phyloP scores from a whole-genome alignment of 768 basidiomycete species.

The Kwoniella newhampshirensis region DNA sequence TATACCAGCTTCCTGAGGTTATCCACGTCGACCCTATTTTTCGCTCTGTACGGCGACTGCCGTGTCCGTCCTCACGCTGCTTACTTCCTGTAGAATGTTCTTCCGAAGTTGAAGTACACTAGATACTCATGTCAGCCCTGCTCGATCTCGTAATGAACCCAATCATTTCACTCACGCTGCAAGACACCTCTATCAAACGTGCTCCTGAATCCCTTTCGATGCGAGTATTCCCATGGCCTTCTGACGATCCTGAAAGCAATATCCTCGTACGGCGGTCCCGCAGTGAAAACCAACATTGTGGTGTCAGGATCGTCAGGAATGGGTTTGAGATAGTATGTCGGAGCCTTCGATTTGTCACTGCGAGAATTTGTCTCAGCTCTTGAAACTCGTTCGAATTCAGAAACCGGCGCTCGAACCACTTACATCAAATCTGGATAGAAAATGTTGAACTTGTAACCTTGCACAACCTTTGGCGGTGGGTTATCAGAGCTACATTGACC shows the following conservation, averaged over 20 bases:
- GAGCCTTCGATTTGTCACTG: slow-evolving; percentile 95
- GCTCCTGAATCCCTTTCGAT: slow-evolving; percentile 87
- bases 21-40: too few species aligned
- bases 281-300: slow-evolving; percentile 85
- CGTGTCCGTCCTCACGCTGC: too few species aligned
- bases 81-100: slow-evolving; percentile 44
- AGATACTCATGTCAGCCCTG: neutral
- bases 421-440: slow-evolving; percentile 96
- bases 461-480: slow-evolving; percentile 97
- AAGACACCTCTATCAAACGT: slow-evolving; percentile 96
- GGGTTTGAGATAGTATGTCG: slow-evolving; percentile 92
- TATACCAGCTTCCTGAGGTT: too few species aligned
- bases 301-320: slow-evolving; percentile 95
- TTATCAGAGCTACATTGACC: slow-evolving; percentile 65
- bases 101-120: slow-evolving; percentile 49
- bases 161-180: slow-evolving; percentile 60
- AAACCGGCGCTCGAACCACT: slow-evolving; percentile 11
- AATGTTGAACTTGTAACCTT: slow-evolving; percentile 99
- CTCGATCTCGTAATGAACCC: too few species aligned
- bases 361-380: too few species aligned
- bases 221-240: slow-evolving; percentile 96
- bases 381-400: too few species aligned
- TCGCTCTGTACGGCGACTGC: too few species aligned
- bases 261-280: slow-evolving; percentile 97
- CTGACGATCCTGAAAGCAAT: slow-evolving; percentile 98